These are phyloP conservation scores for Vachellia pachyceras DNA, from an alignment of 306 rosid species.

Conservation along the genomic window DNA sequence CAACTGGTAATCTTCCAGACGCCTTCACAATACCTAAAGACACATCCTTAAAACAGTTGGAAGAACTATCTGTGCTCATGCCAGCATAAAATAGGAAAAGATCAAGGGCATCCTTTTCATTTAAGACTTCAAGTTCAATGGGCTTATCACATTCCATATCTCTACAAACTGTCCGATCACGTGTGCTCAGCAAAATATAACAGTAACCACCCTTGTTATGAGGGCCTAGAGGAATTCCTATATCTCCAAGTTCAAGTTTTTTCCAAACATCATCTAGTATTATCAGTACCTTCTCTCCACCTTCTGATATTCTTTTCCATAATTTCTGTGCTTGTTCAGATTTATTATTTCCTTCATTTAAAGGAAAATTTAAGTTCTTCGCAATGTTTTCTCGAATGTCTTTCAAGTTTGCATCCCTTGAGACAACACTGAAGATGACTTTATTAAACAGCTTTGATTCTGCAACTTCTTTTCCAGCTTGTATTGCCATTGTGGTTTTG, in stretches of 20 bases:
- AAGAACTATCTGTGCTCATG: too few species aligned
- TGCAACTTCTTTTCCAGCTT: background rate
- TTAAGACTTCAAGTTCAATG: background rate
- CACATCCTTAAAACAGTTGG: background rate
- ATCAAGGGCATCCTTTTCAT: background rate
- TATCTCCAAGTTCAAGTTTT: background rate
- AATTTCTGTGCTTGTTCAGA: background rate
- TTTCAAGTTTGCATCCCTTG: background rate
- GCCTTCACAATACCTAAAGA: background rate
- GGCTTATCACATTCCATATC: background rate
- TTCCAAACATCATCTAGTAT: conserved; percentile 41
- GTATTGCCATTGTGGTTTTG: background rate
- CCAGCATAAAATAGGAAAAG: conserved; percentile 8
- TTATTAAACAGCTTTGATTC: background rate
- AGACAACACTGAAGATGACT: background rate
- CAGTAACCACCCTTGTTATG: too few species aligned
- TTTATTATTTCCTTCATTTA: background rate
- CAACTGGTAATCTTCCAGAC: conserved; percentile 35
- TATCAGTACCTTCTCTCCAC: conserved; percentile 23
- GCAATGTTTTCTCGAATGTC: conserved; percentile 38
- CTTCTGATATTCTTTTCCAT: background rate
- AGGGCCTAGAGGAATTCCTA: conserved; percentile 12
- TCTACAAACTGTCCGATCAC: background rate
- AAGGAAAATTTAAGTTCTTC: background rate
- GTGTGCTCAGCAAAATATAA: conserved; percentile 15